Conservation (phyloP, 768 basidiomycete genomes). For the Mycena albidolilacea region DNA sequence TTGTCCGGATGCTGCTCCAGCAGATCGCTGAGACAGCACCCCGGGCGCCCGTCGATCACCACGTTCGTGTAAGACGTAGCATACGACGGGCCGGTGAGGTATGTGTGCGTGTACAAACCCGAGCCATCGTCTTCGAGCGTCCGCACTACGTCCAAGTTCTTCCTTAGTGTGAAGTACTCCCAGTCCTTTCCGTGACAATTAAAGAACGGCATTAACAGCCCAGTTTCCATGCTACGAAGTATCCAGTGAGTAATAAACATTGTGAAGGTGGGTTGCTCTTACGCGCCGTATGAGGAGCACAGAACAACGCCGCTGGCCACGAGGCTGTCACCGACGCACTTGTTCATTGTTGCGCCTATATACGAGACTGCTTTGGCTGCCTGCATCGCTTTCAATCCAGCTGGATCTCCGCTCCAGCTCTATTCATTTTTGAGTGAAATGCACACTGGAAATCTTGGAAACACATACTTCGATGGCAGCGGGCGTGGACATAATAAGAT, state of each 20-base stretch:
- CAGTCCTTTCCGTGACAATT: conserved; percentile 23
- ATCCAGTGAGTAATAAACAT: too few species aligned
- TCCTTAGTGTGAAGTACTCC: conserved; percentile 19
- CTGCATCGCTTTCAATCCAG: conserved; percentile 14
- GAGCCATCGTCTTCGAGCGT: conserved; percentile 26
- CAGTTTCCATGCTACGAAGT: conserved; percentile 23
- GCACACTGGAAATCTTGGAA: background rate
- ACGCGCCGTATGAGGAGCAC: conserved; percentile 28
- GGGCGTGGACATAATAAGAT: conserved; percentile 7
- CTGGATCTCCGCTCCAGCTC: conserved; percentile 21
- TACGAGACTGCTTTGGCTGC: conserved; percentile 12
- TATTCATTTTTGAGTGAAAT: background rate
- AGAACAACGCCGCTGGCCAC: conserved; percentile 14
- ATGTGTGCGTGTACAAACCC: conserved; percentile 22
- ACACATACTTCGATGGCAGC: conserved; percentile 18
- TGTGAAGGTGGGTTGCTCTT: background rate
- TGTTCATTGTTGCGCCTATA: conserved; percentile 20
- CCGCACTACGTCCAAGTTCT: background rate
- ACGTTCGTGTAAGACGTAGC: conserved; percentile 8
- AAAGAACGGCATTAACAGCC: conserved; percentile 10
- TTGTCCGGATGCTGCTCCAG: conserved; percentile 32
- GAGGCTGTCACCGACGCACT: conserved; percentile 26
- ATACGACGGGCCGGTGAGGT: conserved; percentile 7
- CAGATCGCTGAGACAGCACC: conserved; percentile 25
- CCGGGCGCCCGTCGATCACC: conserved; percentile 11